These are phyloP conservation scores for Leishmania major DNA, from an alignment of 208 protist species.

Conservation along the genomic window DNA sequence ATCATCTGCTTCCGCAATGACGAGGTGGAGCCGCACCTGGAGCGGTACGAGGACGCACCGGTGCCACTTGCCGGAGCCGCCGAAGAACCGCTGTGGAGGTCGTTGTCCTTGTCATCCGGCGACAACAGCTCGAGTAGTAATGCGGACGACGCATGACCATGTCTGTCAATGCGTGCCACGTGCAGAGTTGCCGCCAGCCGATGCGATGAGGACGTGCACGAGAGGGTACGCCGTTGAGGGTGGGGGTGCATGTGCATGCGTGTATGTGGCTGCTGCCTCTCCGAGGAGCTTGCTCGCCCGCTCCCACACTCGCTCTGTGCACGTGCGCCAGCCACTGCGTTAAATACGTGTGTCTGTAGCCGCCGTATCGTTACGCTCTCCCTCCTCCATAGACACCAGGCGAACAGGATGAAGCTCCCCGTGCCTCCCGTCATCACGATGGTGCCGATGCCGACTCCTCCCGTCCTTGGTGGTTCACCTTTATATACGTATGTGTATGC, in stretches of 20 bases:
- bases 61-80: neutral
- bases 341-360: neutral
- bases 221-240: neutral
- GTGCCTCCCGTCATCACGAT: too few relatives aligned
- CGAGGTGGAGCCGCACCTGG: conserved; percentile 56
- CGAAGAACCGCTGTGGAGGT: neutral
- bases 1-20: conserved; percentile 88
- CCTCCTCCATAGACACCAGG: neutral
- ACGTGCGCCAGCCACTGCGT: neutral
- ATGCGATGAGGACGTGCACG: neutral
- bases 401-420: neutral
- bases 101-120: conserved; percentile 2
- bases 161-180: neutral
- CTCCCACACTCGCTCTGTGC: neutral
- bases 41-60: conserved; percentile 54
- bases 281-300: neutral
- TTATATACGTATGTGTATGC: neutral
- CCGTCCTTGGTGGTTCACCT: neutral
- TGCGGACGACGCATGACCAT: neutral
- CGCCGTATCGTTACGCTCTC: neutral
- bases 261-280: neutral
- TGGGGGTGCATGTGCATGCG: neutral
- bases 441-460: neutral
- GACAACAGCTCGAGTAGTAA: conserved; percentile 25
- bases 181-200: neutral